phyloP scores from a whole-genome alignment of 345 rosid species.

The Hibiscus tridactylites region DNA sequence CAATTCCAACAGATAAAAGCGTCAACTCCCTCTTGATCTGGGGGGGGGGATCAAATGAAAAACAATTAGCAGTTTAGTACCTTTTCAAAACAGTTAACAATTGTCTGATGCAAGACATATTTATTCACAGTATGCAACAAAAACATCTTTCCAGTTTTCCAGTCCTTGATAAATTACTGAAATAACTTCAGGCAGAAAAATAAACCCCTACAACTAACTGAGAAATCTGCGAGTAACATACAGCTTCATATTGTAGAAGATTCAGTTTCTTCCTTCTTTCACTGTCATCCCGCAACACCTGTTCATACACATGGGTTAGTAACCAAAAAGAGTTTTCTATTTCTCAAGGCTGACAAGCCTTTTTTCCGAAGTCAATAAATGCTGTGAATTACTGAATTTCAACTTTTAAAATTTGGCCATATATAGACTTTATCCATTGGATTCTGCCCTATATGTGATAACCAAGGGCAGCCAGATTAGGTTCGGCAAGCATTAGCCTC shows the following conservation, averaged over 20 bases:
- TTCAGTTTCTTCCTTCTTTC: slow-evolving; percentile 80
- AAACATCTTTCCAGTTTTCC: not conserved
- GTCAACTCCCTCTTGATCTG: slow-evolving; percentile 77
- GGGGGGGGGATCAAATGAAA: slow-evolving; percentile 23
- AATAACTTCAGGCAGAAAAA: not conserved
- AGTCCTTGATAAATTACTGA: not conserved
- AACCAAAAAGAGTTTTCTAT: not conserved
- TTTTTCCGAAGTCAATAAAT: not conserved
- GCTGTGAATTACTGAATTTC: not conserved
- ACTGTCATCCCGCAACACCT: slow-evolving; percentile 68
- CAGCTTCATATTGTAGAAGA: slow-evolving; percentile 87
- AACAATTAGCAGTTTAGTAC: slow-evolving; percentile 4
- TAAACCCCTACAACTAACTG: slow-evolving; percentile 15
- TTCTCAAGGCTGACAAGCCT: no score
- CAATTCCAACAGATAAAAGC: slow-evolving; percentile 70
- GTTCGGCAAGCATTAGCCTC: not conserved
- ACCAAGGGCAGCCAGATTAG: not conserved
- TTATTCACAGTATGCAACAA: not conserved
- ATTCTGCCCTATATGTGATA: not conserved
- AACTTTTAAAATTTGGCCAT: not conserved
- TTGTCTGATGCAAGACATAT: not conserved
- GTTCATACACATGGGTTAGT: slow-evolving; percentile 20
- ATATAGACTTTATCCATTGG: not conserved
- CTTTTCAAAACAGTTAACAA: not conserved
- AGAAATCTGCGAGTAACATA: slow-evolving; percentile 41